These are phyloP conservation scores for Pilatotrama ljubarskyi DNA, from an alignment of 768 basidiomycete species.

Conservation along the genomic window DNA sequence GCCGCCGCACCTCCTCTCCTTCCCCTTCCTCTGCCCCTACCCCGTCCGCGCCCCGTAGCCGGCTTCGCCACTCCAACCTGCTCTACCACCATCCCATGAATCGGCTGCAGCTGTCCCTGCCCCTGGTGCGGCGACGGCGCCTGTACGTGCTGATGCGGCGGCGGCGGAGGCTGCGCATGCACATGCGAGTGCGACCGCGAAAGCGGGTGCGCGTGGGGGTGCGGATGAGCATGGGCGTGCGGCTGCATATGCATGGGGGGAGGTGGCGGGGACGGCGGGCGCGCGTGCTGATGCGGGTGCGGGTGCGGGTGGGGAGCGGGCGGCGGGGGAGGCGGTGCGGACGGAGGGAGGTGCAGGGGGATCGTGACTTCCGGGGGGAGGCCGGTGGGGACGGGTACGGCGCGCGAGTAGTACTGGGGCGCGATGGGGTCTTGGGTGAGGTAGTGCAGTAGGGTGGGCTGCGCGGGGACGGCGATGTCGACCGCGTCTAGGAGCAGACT, in stretches of 20 bases:
- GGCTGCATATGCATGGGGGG: conserved; percentile 1
- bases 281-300: not conserved
- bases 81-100: not conserved
- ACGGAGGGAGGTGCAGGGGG: not conserved
- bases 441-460: conserved; percentile 30
- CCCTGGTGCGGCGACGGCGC: not conserved
- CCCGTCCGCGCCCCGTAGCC: not conserved
- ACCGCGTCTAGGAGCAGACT: conserved; percentile 34
- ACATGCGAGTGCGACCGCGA: not conserved
- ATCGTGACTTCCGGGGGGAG: conserved; percentile 8
- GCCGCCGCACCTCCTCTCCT: conserved; percentile 3
- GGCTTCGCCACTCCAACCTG: not conserved
- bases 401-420: conserved; percentile 28
- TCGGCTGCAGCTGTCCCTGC: conserved; percentile 4
- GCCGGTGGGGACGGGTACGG: conserved; percentile 18
- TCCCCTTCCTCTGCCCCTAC: conserved; percentile 9
- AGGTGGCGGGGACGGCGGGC: not conserved
- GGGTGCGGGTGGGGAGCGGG: not conserved
- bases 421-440: conserved; percentile 30
- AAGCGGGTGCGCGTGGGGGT: not conserved
- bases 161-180: not conserved
- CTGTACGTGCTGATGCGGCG: not conserved
- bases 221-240: not conserved
- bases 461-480: conserved; percentile 32
- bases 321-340: not conserved